Evolutionary conservation across 768 basidiomycete genomes (phyloP), one percentile per base, ranked within the genome.

Genomic region (Leccinellum albellum): DNA sequence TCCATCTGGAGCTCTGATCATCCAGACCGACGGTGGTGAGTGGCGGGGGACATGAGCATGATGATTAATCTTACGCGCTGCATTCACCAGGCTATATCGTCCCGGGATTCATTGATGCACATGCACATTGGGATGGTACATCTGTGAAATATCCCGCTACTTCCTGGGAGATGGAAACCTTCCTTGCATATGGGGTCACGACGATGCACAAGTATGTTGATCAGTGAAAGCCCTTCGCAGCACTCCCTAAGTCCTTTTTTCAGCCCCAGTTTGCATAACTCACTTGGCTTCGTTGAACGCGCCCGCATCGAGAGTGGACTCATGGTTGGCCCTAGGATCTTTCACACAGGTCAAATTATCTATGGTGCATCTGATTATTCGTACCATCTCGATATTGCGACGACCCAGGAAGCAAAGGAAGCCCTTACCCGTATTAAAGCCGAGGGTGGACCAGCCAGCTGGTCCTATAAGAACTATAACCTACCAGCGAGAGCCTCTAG

Each of bases 401-500:
- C 80, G 51, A 73, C 80, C 59, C 77, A 73, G 4, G 87, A 89
- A 66, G 88, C 88, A 3, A 70, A 75, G 57, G 83, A 86, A 53
- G 86, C 87, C 3, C 76, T 90, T 37, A 71, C 79, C 9, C 80
- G 88, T 56, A 83, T 89, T 65, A 88, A 87, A 60, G 85, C 75
- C 4, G 88, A 90, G 66, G 88, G 86, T 31, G 88, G 88, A 4
- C 79, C 82, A 13, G 79, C 82, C 1, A 82, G 80, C 59, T 86
- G 85, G 62, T 89, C 87, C 8, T 89, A 90, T 68, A 90, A 90
- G 73, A 90, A 89, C 61, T 89, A 90, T 61, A 86, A 87, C 58
- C 64, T 87, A 17, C 87, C 88, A 17, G 81, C 81, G 23, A 78
- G 85, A 17, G 86, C 87, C 28, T 85, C 88, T 15, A 77, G 88